Conservation (phyloP, 2,329 filamentous ascomycete species). For the Phialocephala subalpina region DNA sequence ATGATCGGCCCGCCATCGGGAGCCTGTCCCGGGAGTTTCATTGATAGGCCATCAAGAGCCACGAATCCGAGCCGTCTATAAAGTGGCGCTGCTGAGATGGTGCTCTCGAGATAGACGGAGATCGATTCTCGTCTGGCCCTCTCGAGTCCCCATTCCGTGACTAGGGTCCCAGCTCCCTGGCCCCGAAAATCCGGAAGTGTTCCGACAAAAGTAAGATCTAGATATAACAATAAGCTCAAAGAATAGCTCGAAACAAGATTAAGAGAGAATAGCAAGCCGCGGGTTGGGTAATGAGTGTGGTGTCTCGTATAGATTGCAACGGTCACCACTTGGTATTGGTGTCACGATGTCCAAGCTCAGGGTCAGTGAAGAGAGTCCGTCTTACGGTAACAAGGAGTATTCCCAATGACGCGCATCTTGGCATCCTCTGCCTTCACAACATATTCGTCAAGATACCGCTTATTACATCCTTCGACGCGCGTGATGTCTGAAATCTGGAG, state of each 20-base stretch:
- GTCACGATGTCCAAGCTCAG: neutral
- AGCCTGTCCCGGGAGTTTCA: conserved; percentile 29
- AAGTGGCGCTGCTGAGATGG: conserved; percentile 31
- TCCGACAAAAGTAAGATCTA: conserved; percentile 40
- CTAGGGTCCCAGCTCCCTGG: conserved; percentile 37
- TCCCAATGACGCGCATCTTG: conserved; percentile 35
- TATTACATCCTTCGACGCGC: conserved; percentile 33
- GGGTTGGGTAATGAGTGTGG: neutral
- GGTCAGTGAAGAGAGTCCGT: conserved; percentile 7
- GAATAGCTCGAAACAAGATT: neutral
- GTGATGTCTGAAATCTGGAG: conserved; percentile 10
- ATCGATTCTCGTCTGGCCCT: conserved; percentile 32
- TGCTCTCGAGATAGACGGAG: conserved; percentile 41
- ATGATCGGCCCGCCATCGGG: conserved; percentile 23
- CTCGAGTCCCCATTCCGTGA: conserved; percentile 38
- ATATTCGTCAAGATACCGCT: conserved; percentile 35
- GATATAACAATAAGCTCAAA: neutral
- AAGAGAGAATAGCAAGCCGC: neutral
- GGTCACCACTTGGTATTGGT: neutral
- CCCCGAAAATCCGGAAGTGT: conserved; percentile 34
- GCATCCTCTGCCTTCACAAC: conserved; percentile 30
- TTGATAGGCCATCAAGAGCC: conserved; percentile 34
- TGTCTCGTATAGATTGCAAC: neutral
- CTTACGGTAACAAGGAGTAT: conserved; percentile 39
- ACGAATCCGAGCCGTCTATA: conserved; percentile 37